Base-by-base conservation (phyloP, 305 asterid genomes). In the Fraxinus angustifolia region DNA sequence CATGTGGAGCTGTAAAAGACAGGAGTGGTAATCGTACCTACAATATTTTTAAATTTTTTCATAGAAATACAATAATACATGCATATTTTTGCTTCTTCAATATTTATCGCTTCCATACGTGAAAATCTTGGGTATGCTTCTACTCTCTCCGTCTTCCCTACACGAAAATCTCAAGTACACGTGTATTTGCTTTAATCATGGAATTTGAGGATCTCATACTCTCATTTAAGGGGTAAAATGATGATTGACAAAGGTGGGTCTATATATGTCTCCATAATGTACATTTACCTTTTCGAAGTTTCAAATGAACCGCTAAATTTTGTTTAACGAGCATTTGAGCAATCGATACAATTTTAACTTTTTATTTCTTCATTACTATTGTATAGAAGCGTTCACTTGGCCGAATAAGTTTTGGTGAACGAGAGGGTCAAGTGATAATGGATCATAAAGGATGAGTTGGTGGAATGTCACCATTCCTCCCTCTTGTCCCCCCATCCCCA, bases 71-170 rank as follows among this genome's bases (percentile, higher is more conserved):
- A 10, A 40, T 40, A 40, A 40, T 40, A 40, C 12, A 10, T 40
- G 50, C 12, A 40, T 42, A 10, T 34, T 42, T 42, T 42, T 2
- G 12, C 50, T 42, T 12, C 14, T 11, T 42, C 50, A 42, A 2
- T 10, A 40, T 10, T 10, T 42, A 10, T 42, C 1, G 16, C 50
- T 11, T 2, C 16, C 16, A 0, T 42, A 2, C n/a, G 1, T 10
- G 16, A 42, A 42, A 42, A 42, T 42, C 16, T 42, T 42, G 16
- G 50, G 4, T 11, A 0, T 3, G 50, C 16, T 3, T 12, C 53
- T 83, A 87, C 87, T 50, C 33, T 78, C 19, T 30, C 10, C 2
- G 3, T 56, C 65, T 53, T 34, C 36, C 36, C 36, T 34, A 34
- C 36, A 34, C 4, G 36, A 34, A 33, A 34, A 34, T 34, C 36